These are phyloP conservation scores for Micractinium sp. DNA, from an alignment of 139 green algal species.

Conservation along the genomic window DNA sequence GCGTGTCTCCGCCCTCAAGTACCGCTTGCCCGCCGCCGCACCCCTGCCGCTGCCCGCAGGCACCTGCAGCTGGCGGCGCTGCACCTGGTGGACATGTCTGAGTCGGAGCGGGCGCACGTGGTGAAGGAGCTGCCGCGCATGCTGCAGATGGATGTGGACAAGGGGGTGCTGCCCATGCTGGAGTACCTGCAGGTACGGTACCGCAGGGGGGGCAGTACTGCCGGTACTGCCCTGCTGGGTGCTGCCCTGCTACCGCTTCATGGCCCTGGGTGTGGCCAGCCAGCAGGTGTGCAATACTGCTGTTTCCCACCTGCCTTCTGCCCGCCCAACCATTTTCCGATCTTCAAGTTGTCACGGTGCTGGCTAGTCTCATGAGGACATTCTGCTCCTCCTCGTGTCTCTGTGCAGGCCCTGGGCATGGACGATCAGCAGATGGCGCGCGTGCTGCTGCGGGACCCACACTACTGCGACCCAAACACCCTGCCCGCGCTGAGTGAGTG, in stretches of 20 bases:
- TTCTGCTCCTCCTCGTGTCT: neutral
- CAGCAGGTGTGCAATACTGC: neutral
- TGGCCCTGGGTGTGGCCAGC: too few relatives aligned
- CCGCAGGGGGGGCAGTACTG: neutral
- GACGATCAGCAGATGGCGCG: neutral
- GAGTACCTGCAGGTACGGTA: slow-evolving; percentile 40
- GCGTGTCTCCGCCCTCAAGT: too few relatives aligned
- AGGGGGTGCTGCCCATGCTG: slow-evolving; percentile 34
- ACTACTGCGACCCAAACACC: neutral
- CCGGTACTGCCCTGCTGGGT: too few relatives aligned
- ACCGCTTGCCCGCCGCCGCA: neutral
- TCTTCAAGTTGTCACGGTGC: too few relatives aligned
- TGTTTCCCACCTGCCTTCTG: neutral
- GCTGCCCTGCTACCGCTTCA: too few relatives aligned
- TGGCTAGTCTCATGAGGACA: too few relatives aligned
- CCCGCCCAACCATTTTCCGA: neutral
- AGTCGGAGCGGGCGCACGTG: neutral
- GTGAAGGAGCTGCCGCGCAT: slow-evolving; percentile 19
- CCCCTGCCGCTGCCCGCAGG: neutral
- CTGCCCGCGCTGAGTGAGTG: slow-evolving; percentile 18
- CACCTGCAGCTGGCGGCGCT: slow-evolving; percentile 14
- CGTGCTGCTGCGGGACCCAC: neutral
- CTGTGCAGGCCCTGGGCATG: slow-evolving; percentile 19
- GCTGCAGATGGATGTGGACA: slow-evolving; percentile 33
- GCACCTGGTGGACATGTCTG: slow-evolving; percentile 26